Evolutionary conservation across 106 monocot species (phyloP), one percentile per base, ranked within the genome.

Genomic region (Iris macrosiphon): DNA sequence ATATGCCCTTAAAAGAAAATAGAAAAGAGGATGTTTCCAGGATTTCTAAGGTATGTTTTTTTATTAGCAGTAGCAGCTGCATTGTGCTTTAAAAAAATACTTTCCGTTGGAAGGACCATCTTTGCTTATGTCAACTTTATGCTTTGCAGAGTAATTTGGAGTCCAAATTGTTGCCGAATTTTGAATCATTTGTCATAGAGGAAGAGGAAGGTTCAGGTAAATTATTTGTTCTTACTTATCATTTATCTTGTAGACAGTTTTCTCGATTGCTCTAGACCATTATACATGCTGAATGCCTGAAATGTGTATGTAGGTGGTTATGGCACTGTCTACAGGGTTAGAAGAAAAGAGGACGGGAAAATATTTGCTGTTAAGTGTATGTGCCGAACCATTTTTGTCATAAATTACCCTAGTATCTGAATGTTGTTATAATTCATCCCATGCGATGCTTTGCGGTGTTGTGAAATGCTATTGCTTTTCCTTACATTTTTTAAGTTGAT

Each of bases 131-230:
- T n/a, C n/a, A n/a, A n/a, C n/a, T 25, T 38, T n/a, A 20, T 47
- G 16, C 30, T 68, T 59, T 83, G 27, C 82, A 89, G 90, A 64
- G 38, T 16, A 34, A 57, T 32, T 47, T 41, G 5, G 69, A 77
- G 12, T 46, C 83, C n/a, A 90, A 75, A 47, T 72, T 55, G 45
- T 24, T 80, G 22, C 96, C 96, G 34, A 55, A 72, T n/a, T 86
- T 96, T 59, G 70, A 90, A 61, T 62, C 73, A 31, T 96, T 96
- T 70, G 53, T 67, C 40, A 65, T 90, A 64, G 85, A 80, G 67
- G 90, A 96, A 60, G 96, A 96, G 64, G 96, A 96, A 73, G 96
- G 96, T 35, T 90, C 96, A 77, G 96, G 90, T 90, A 89, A 45
- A 51, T 17, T 13, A n/a, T n/a, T 1, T 0, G 16, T 18, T 18